A percentile compares a stretch with the other conserved stretches of the same genome.
phyloP scores from a whole-genome alignment of 495 filamentous ascomycete species.

The Penicillium tannophilum region DNA sequence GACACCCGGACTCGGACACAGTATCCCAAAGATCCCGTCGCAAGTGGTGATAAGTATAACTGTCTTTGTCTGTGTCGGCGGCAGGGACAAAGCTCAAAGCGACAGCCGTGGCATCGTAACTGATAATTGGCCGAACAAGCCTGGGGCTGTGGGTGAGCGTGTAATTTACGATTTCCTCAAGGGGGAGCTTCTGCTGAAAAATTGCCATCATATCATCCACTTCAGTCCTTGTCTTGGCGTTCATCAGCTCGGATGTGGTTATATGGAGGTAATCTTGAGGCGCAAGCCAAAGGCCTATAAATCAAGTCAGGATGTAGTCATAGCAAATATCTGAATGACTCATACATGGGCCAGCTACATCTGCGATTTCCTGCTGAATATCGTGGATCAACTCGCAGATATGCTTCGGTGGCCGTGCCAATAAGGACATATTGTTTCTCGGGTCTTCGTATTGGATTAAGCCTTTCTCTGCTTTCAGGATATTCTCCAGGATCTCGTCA shows the following conservation, averaged over 20 bases:
- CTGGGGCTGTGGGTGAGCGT: constrained; percentile 64
- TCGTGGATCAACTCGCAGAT: constrained; percentile 63
- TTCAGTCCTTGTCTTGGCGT: constrained; percentile 63
- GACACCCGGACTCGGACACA: constrained; percentile 57
- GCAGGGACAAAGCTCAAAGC: constrained; percentile 86
- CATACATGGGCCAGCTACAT: constrained; percentile 63
- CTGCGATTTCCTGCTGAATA: constrained; percentile 66
- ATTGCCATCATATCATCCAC: constrained; percentile 59
- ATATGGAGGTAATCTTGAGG: constrained; percentile 76
- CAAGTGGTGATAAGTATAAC: constrained; percentile 88
- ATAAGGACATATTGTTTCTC: constrained; percentile 81
- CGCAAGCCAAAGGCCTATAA: constrained; percentile 80
- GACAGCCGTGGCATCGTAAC: constrained; percentile 80
- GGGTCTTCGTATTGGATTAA: constrained; percentile 63
- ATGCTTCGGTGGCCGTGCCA: constrained; percentile 77
- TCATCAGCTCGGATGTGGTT: constrained; percentile 80
- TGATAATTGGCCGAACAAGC: constrained; percentile 79
- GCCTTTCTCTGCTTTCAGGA: constrained; percentile 43
- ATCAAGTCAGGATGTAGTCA: constrained; percentile 8
- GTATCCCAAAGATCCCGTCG: constrained; percentile 72
- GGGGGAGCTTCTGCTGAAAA: constrained; percentile 48
- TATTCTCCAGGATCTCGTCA: constrained; percentile 71
- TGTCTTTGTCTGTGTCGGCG: constrained; percentile 51
- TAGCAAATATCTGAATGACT: not conserved
- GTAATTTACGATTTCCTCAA: constrained; percentile 61